Base-by-base conservation (phyloP, 2,329 filamentous ascomycete species). In the Stachybotrys echinatus region DNA sequence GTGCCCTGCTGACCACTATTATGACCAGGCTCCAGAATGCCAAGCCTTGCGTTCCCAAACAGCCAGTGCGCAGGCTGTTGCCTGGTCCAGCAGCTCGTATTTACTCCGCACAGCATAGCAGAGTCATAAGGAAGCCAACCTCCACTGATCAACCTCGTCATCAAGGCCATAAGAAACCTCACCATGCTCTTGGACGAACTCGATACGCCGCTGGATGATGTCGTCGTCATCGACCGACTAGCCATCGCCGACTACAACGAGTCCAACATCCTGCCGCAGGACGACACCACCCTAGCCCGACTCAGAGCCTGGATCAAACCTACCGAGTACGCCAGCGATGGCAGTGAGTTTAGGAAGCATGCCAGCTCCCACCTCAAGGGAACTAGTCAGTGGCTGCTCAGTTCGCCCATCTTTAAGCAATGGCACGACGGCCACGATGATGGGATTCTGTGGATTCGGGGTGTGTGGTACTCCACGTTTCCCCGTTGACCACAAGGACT, bases 181-280 rank as follows among this genome's bases (percentile, higher is more conserved):
- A n/a, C n/a, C n/a, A 43, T 43, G 40, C 21, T 20, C 6, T 20
- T 20, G 6, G n/a, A 43, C n/a, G 40, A 43, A 14, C 21, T 20
- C 14, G 40, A 43, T 20, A 21, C 6, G n/a, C 40, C n/a, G 6
- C n/a, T 43, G 6, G 6, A 43, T 12, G 40, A 43, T 14, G 6
- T 84, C 84, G 52, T 73, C 74, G 62, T 79, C 86, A 55, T 84
- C 79, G 19, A 69, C 70, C 0, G 83, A 82, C 23, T 74, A 71
- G 40, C 68, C 37, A 45, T 63, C 21, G 59, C 54, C 52, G 55
- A 65, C 34, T 65, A 57, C 53, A 66, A 66, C 45, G 53, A 55
- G 6, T 55, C 58, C 12, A 58, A 64, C 21, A 59, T 66, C 20
- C 57, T 66, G 12, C 62, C 62, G 19, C 49, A 62, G 34, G 19